A percentile compares a stretch with the other conserved stretches of the same genome.
Conservation (phyloP, 1,284 basidiomycete genomes). For the Pseudozyma pruni region DNA sequence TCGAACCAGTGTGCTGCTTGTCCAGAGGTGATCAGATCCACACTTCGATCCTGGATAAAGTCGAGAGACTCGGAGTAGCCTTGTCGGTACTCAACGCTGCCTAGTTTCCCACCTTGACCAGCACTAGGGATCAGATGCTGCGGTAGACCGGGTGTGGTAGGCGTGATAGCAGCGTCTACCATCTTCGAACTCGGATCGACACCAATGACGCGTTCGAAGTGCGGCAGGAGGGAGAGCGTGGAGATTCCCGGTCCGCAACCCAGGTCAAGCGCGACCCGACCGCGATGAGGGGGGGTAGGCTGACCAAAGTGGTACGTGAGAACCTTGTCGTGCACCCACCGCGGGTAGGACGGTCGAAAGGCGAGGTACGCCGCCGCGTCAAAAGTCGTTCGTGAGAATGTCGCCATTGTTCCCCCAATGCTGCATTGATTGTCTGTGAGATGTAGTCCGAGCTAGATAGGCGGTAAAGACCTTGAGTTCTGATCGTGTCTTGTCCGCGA, state of each 20-base stretch:
- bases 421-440: not conserved
- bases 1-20: slow-evolving; percentile 91
- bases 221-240: slow-evolving; percentile 73
- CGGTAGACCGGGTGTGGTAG: slow-evolving; percentile 52
- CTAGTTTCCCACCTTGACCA: slow-evolving; percentile 50
- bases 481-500: no score
- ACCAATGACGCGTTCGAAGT: slow-evolving; percentile 76
- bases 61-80: slow-evolving; percentile 74
- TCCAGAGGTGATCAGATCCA: slow-evolving; percentile 80
- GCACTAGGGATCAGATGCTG: slow-evolving; percentile 12
- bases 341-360: slow-evolving; percentile 49
- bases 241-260: slow-evolving; percentile 83
- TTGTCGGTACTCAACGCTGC: slow-evolving; percentile 70
- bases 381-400: slow-evolving; percentile 47
- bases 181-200: slow-evolving; percentile 80
- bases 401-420: slow-evolving; percentile 27
- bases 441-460: no score
- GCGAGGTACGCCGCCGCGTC: slow-evolving; percentile 53
- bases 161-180: slow-evolving; percentile 75
- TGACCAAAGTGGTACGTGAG: slow-evolving; percentile 35
- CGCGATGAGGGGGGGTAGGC: not conserved
- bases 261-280: slow-evolving; percentile 73
- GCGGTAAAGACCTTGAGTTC: no score
- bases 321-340: slow-evolving; percentile 47
- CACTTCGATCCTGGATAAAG: slow-evolving; percentile 73